Conservation (phyloP, 306 rosid species). For the Glycine soja region DNA sequence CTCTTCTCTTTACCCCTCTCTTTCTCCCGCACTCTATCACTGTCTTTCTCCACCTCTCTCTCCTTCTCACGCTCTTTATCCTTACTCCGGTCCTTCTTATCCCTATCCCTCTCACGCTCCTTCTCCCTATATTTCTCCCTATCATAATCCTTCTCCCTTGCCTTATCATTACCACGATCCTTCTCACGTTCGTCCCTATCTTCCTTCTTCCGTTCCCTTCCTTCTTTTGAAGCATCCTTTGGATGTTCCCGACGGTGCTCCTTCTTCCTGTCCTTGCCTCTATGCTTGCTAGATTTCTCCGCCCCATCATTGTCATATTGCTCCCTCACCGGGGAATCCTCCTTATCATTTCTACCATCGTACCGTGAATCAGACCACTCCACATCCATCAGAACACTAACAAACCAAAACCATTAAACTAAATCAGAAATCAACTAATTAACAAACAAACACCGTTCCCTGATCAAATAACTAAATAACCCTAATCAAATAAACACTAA, state of each 20-base stretch:
- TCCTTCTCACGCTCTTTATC: slow-evolving; percentile 75
- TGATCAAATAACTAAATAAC: neutral
- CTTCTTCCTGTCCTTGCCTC: slow-evolving; percentile 82
- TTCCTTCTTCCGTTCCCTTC: slow-evolving; percentile 76
- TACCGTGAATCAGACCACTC: slow-evolving; percentile 64
- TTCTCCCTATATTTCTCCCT: slow-evolving; percentile 71
- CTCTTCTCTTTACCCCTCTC: slow-evolving; percentile 71
- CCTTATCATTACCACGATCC: slow-evolving; percentile 73
- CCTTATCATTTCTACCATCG: slow-evolving; percentile 60
- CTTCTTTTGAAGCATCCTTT: slow-evolving; percentile 58
- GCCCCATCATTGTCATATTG: slow-evolving; percentile 58
- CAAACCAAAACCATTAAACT: slow-evolving; percentile 1
- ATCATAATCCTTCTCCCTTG: slow-evolving; percentile 77
- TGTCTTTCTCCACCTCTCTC: slow-evolving; percentile 63
- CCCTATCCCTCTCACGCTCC: slow-evolving; percentile 73
- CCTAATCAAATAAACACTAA: neutral
- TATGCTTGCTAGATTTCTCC: slow-evolving; percentile 67
- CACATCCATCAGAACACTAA: slow-evolving; percentile 60
- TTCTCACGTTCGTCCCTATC: slow-evolving; percentile 78
- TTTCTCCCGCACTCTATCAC: slow-evolving; percentile 66
- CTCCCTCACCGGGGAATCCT: slow-evolving; percentile 54
- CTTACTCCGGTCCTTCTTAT: slow-evolving; percentile 69
- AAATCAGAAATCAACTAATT: neutral
- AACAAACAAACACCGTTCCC: neutral
- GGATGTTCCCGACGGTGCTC: slow-evolving; percentile 66